A percentile compares a stretch with the other conserved stretches of the same genome.
Conservation (phyloP, 1,139 yeast genomes). For the Diutina siamensis region DNA sequence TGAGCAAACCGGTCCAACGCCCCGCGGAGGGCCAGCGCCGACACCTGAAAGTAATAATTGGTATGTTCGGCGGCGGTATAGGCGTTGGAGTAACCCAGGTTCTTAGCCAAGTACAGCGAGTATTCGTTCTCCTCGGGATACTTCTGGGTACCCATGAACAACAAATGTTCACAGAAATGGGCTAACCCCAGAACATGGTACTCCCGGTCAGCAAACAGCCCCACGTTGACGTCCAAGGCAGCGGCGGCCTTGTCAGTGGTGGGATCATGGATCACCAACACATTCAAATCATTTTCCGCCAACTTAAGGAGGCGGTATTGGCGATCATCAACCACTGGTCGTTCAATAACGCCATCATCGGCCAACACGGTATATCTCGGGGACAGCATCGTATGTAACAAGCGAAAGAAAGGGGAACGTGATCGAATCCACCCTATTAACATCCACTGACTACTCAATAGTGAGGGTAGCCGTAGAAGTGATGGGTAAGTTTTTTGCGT, state of each 20-base stretch:
- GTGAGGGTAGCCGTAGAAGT: not conserved
- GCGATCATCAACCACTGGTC: constrained; percentile 68
- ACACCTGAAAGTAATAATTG: constrained; percentile 80
- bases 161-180: constrained; percentile 90
- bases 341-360: constrained; percentile 21
- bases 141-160: constrained; percentile 94
- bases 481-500: not conserved
- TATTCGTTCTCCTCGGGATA: constrained; percentile 90
- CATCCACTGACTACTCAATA: constrained; percentile 4
- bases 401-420: not conserved
- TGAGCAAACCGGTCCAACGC: constrained; percentile 90
- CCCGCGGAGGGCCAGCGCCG: constrained; percentile 65
- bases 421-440: constrained; percentile 1
- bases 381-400: not conserved
- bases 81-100: constrained; percentile 60
- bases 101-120: constrained; percentile 62
- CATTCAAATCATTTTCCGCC: constrained; percentile 53
- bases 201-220: constrained; percentile 73
- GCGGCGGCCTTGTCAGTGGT: constrained; percentile 90
- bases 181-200: constrained; percentile 73
- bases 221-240: constrained; percentile 83
- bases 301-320: constrained; percentile 57
- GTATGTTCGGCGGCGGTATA: constrained; percentile 86
- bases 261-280: constrained; percentile 69
- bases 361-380: not conserved